phyloP scores from a whole-genome alignment of 2,329 filamentous ascomycete genomes.

The Grosmannia serpens region DNA sequence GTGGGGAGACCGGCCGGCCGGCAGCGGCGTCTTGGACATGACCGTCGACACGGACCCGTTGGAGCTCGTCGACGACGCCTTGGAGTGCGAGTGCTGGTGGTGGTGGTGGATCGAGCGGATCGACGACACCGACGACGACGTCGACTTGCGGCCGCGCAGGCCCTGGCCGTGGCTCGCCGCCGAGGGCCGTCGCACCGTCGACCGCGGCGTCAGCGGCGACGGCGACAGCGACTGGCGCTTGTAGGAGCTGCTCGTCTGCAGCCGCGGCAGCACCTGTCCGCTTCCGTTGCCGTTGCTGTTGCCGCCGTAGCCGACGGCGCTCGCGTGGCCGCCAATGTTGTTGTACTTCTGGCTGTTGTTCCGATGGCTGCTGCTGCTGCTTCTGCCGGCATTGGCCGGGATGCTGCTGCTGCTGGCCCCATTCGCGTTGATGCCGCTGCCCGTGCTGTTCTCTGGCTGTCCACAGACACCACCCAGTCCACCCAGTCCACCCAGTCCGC shows the following conservation, averaged over 20 bases:
- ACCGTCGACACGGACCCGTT: slow-evolving; percentile 59
- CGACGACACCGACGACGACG: slow-evolving; percentile 87
- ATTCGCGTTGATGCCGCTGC: background rate
- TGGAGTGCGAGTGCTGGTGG: slow-evolving; percentile 77
- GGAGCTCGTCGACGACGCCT: slow-evolving; percentile 86
- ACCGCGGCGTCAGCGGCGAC: slow-evolving; percentile 76
- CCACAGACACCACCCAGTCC: too few relatives aligned
- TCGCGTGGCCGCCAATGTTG: background rate
- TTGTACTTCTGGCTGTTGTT: background rate
- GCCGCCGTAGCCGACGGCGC: slow-evolving; percentile 1
- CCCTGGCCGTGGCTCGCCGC: slow-evolving; percentile 39
- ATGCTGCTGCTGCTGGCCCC: background rate
- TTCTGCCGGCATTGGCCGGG: background rate
- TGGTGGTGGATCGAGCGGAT: slow-evolving; percentile 86
- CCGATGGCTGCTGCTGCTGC: background rate
- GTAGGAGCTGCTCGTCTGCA: slow-evolving; percentile 22
- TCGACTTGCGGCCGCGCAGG: slow-evolving; percentile 84
- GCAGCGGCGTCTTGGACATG: slow-evolving; percentile 54
- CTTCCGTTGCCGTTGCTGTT: slow-evolving; percentile 1
- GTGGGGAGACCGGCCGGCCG: slow-evolving; percentile 64
- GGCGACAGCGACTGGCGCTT: slow-evolving; percentile 77
- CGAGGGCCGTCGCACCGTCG: slow-evolving; percentile 72
- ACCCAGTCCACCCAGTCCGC: too few relatives aligned
- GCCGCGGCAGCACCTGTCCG: background rate
- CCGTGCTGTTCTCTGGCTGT: too few relatives aligned